A percentile compares a stretch with the other conserved stretches of the same genome.
Conservation (phyloP, 2,329 filamentous ascomycete species). For the Cercospora brassicicola region DNA sequence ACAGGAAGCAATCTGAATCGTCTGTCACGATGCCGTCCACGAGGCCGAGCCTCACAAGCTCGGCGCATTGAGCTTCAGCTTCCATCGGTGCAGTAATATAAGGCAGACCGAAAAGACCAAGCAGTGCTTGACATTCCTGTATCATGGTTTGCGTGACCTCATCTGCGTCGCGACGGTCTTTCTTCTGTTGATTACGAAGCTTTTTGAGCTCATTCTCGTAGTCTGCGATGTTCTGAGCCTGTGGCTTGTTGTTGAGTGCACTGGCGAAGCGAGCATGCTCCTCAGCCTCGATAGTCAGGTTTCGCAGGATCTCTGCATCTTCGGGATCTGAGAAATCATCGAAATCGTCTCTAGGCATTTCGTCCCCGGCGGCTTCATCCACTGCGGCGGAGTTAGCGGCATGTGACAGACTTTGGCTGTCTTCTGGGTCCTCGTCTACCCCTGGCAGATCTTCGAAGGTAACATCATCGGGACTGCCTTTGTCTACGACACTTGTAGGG, state of each 20-base stretch:
- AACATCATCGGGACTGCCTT: constrained; percentile 40
- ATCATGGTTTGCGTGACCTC: constrained; percentile 97
- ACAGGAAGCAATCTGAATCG: constrained; percentile 93
- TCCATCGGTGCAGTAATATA: constrained; percentile 99
- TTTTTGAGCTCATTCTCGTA: constrained; percentile 87
- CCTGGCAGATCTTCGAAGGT: constrained; percentile 13
- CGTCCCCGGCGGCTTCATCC: constrained; percentile 35
- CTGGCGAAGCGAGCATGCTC: constrained; percentile 93
- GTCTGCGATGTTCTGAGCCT: constrained; percentile 68
- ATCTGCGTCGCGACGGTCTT: constrained; percentile 91
- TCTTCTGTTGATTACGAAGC: constrained; percentile 90
- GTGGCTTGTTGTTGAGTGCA: constrained; percentile 74
- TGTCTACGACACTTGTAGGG: constrained; percentile 52
- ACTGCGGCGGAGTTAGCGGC: constrained; percentile 36
- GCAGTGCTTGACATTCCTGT: constrained; percentile 85
- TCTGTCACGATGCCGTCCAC: constrained; percentile 98
- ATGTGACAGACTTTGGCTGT: constrained; percentile 34
- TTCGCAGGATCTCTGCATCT: constrained; percentile 82
- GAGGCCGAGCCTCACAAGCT: constrained; percentile 79
- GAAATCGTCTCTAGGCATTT: constrained; percentile 36
- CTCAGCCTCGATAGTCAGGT: constrained; percentile 85
- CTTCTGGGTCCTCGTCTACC: constrained; percentile 21
- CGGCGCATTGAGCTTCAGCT: constrained; percentile 94
- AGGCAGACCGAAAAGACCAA: constrained; percentile 86
- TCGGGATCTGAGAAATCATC: constrained; percentile 74